Conservation (phyloP, 768 basidiomycete genomes). For the Suillus americanus region DNA sequence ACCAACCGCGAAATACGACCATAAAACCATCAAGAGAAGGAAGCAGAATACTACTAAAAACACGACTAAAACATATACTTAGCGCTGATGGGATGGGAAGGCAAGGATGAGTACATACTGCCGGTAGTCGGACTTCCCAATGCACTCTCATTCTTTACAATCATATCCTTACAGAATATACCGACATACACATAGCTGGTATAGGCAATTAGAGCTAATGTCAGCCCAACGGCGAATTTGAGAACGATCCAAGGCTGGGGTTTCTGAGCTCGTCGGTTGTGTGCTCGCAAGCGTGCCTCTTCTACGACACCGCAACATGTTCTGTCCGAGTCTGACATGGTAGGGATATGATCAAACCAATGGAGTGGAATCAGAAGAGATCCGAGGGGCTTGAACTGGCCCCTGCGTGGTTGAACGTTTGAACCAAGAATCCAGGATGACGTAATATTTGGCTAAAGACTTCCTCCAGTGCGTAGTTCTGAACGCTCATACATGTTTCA, state of each 20-base stretch:
- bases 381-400: not conserved
- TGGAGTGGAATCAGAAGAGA: not conserved
- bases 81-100: not conserved
- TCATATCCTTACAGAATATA: conserved; percentile 68
- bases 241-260: conserved; percentile 74
- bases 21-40: conserved; percentile 68
- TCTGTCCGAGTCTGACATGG: conserved; percentile 10
- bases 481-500: not conserved
- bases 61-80: conserved; percentile 46
- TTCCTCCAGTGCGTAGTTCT: no score
- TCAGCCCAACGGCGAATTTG: conserved; percentile 65
- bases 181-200: conserved; percentile 77
- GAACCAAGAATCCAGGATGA: not conserved
- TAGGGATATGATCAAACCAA: not conserved
- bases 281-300: conserved; percentile 40
- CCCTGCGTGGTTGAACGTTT: not conserved
- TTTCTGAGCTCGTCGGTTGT: conserved; percentile 38
- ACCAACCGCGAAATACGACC: conserved; percentile 76
- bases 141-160: conserved; percentile 43
- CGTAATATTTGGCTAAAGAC: not conserved
- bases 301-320: conserved; percentile 54
- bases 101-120: conserved; percentile 52
- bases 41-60: conserved; percentile 63
- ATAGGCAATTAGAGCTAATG: conserved; percentile 63
- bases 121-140: conserved; percentile 54